Percentiles rank a stretch among this genome's conserved stretches.
Evolutionary conservation across 2,329 filamentous ascomycete genomes (phyloP).

Genomic region (Diaporthe destruens): DNA sequence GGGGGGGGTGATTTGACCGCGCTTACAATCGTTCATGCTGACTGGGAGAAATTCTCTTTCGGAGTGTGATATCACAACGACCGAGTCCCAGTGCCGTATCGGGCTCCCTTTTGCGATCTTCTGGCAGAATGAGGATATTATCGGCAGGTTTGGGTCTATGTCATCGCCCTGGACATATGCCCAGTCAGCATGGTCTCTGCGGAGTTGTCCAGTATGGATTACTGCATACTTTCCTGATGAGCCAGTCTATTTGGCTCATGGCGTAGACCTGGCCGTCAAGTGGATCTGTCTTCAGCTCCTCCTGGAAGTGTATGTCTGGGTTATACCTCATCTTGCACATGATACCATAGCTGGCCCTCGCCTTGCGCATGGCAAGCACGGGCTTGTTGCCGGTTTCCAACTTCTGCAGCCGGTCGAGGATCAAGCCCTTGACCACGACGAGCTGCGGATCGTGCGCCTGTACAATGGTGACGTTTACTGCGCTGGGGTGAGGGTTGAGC

Average conservation of each 20-base stretch:
- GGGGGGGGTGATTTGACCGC: background rate
- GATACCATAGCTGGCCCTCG: constrained; percentile 59
- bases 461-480: constrained; percentile 53
- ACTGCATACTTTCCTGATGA: constrained; percentile 53
- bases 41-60: constrained; percentile 53
- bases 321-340: constrained; percentile 54
- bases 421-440: constrained; percentile 66
- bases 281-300: constrained; percentile 52
- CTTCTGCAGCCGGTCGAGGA: constrained; percentile 64
- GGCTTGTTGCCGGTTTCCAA: constrained; percentile 55
- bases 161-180: constrained; percentile 52
- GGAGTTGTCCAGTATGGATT: no score
- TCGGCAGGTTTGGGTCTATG: constrained; percentile 52
- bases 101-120: constrained; percentile 51
- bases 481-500: constrained; percentile 52
- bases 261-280: constrained; percentile 54
- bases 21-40: constrained; percentile 54
- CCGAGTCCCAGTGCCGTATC: constrained; percentile 53
- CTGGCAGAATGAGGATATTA: constrained; percentile 52
- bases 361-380: constrained; percentile 58
- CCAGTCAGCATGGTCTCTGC: constrained; percentile 14
- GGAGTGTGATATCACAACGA: constrained; percentile 56
- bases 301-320: constrained; percentile 52
- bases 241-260: constrained; percentile 57
- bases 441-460: constrained; percentile 65